These are phyloP conservation scores for Iberis pinnata DNA, from an alignment of 345 rosid genomes.

Conservation along the genomic window DNA sequence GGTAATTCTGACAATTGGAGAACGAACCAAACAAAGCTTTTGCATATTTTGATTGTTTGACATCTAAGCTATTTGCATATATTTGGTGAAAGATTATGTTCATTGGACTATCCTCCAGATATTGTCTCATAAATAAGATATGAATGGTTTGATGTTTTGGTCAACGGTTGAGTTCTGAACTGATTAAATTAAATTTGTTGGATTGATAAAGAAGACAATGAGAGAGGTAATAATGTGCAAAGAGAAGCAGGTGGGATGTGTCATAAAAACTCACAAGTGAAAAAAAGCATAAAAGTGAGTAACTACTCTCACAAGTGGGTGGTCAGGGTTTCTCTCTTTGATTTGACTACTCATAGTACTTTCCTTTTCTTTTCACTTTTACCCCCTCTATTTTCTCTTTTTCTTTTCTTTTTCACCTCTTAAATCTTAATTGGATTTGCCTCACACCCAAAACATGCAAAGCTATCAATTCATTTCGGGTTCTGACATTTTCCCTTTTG, in stretches of 20 bases:
- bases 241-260: constrained; percentile 31
- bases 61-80: too few relatives aligned
- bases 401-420: not conserved
- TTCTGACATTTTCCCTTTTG: not conserved
- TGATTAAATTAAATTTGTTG: too few relatives aligned
- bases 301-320: constrained; percentile 23
- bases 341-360: constrained; percentile 31
- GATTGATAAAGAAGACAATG: not conserved
- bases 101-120: too few relatives aligned
- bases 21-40: too few relatives aligned
- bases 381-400: not conserved
- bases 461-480: not conserved
- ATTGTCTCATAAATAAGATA: too few relatives aligned
- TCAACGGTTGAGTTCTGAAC: too few relatives aligned
- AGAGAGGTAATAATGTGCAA: constrained; percentile 24
- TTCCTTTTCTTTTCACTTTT: constrained; percentile 20
- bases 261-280: constrained; percentile 24
- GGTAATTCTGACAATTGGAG: too few relatives aligned
- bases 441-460: not conserved
- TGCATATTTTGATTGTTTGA: too few relatives aligned
- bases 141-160: too few relatives aligned
- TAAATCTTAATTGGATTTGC: not conserved
- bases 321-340: constrained; percentile 34
- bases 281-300: constrained; percentile 32
- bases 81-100: too few relatives aligned